phyloP scores from a whole-genome alignment of 1,284 basidiomycete species.

The Exsudoporus floridanus region DNA sequence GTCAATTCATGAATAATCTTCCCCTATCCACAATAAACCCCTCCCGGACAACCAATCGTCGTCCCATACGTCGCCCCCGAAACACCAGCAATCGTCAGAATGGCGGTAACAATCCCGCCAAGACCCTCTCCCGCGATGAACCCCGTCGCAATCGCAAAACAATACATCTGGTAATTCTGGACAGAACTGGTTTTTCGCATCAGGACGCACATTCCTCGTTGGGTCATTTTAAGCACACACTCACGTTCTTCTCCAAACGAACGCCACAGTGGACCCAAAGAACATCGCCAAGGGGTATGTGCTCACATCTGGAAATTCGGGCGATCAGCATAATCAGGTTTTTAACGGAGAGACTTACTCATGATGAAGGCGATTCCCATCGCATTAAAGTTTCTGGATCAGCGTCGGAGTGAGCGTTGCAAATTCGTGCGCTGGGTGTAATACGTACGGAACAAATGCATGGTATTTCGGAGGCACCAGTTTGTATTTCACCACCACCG shows the following conservation, averaged over 20 bases:
- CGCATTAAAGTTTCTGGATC: neutral
- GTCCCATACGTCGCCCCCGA: slow-evolving; percentile 1
- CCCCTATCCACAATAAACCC: neutral
- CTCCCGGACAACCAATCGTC: slow-evolving; percentile 6
- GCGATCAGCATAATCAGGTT: too few species aligned
- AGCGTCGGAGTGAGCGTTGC: too few species aligned
- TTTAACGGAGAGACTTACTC: neutral
- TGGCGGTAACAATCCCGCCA: slow-evolving; percentile 2
- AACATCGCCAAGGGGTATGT: slow-evolving; percentile 4
- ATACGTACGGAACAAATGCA: slow-evolving; percentile 9
- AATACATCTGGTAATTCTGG: neutral
- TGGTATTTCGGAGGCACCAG: slow-evolving; percentile 1
- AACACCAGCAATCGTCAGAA: slow-evolving; percentile 3
- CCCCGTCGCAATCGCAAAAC: slow-evolving; percentile 7
- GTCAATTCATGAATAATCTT: neutral
- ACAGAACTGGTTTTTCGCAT: neutral
- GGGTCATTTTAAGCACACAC: neutral
- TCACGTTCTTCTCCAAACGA: slow-evolving; percentile 1
- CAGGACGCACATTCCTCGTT: neutral
- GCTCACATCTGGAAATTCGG: neutral
- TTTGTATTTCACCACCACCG: slow-evolving; percentile 7
- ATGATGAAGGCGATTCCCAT: neutral
- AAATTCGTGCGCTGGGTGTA: too few species aligned
- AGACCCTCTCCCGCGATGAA: slow-evolving; percentile 7
- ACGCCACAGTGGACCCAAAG: slow-evolving; percentile 1